Conservation (phyloP, 2,329 filamentous ascomycete genomes). For the Dothideomycetes sp. region DNA sequence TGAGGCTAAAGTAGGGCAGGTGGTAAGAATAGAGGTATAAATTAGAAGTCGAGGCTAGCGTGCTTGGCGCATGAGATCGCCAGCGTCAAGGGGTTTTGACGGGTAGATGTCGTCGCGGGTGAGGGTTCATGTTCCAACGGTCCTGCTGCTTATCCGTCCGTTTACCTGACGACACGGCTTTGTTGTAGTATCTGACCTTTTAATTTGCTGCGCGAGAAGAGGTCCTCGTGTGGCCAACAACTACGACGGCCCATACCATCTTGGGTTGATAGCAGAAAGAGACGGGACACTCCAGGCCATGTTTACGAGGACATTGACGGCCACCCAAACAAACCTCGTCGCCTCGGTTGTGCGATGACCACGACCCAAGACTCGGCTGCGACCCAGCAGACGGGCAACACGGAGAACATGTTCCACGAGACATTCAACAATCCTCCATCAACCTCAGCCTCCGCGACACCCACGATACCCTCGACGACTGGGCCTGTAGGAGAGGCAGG, state of each 20-base stretch:
- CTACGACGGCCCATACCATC: no score
- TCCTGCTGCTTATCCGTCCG: neutral
- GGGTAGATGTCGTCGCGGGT: no score
- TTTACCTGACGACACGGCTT: neutral
- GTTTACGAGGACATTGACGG: neutral
- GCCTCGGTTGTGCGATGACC: neutral
- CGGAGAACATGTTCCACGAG: no score
- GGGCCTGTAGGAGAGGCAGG: conserved; percentile 37
- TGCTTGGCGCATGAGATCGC: neutral
- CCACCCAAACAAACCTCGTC: neutral
- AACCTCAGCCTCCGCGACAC: neutral
- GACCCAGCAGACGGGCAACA: neutral
- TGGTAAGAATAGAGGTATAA: no score
- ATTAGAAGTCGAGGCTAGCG: no score
- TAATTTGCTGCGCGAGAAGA: no score
- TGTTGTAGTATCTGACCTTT: no score
- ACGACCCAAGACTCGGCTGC: neutral
- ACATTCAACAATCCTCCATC: no score
- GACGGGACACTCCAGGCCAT: neutral
- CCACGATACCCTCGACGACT: conserved; percentile 23
- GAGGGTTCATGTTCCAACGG: no score
- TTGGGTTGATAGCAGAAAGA: neutral
- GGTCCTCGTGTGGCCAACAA: no score
- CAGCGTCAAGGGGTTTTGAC: neutral
- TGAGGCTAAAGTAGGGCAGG: no score